Base-by-base conservation (phyloP, 1,284 basidiomycete genomes). In the Farysia itapuensis region DNA sequence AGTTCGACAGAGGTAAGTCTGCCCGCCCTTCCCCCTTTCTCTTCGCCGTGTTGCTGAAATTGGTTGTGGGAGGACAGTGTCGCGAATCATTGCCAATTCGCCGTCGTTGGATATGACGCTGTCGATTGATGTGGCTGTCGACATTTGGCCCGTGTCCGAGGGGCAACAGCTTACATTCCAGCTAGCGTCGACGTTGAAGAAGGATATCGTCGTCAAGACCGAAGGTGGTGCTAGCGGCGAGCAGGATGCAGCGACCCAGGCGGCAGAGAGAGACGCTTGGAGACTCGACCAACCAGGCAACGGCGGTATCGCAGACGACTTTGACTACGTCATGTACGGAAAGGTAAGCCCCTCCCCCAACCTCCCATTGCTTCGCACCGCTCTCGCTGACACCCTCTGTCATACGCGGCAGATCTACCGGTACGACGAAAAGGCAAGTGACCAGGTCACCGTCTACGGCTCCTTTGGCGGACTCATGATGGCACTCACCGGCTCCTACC, bases 291-390 rank as follows among this genome's bases (percentile, higher is more conserved):
- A 89, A 41, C 89, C 89, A 78, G 87, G 89, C 4, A 82, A 84
- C 64, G 81, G 86, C 73, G 93, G 93, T 0, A 78, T 98, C 23
- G 93, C 96, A 58, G 89, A 92, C 53, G 93, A 97, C 67, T 98
- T 91, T 72, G 94, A 97, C 75, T 98, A 98, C 81, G 94, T 98
- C 61, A 96, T 97, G 93, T 92, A 90, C 77, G 94, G 94, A 33
- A 97, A 95, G 85, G n/a, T n/a, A n/a, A n/a, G n/a, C n/a, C n/a
- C n/a, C n/a, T n/a, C n/a, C 90, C 92, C 65, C 65, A 85, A 52
- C 21, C 51, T 16, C 20, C 35, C 18, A 3, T 5, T 31, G 9
- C 25, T 28, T n/a, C 9, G 9, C 25, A 28, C 25, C 9, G n/a
- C 9, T 28, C 90, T n/a, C n/a, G n/a, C n/a, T n/a, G n/a, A n/a